Conservation (phyloP, 176 grass and related monocot species). For the Aegilops tauschii region DNA sequence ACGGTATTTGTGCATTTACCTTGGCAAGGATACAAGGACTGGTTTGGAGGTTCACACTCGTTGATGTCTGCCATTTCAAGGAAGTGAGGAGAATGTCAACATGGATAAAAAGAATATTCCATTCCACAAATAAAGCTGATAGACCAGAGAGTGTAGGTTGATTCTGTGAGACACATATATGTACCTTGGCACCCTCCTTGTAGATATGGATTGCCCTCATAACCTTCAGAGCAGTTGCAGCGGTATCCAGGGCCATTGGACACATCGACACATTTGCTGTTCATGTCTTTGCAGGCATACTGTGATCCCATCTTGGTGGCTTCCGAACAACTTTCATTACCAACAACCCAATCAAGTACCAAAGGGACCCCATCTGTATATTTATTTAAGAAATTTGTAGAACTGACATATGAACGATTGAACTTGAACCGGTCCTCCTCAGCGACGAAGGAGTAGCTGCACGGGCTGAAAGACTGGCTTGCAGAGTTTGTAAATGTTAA, state of each 20-base stretch:
- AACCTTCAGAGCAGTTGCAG: conserved; percentile 1
- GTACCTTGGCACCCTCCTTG: background rate
- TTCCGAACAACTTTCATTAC: background rate
- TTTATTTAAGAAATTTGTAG: background rate
- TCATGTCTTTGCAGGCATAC: background rate
- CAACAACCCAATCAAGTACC: conserved; percentile 11
- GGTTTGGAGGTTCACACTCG: background rate
- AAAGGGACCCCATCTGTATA: background rate
- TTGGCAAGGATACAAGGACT: background rate
- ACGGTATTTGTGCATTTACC: background rate
- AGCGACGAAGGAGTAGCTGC: background rate
- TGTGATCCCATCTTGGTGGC: background rate
- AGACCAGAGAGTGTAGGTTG: background rate
- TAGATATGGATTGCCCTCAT: background rate
- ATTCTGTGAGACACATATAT: background rate
- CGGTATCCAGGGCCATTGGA: conserved; percentile 1
- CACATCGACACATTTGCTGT: background rate
- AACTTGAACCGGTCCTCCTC: background rate
- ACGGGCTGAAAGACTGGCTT: background rate
- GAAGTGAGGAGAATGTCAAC: background rate
- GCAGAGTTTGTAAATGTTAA: background rate
- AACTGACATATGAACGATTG: background rate
- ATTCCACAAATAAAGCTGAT: background rate
- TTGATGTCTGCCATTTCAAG: background rate
- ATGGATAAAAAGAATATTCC: background rate